A percentile compares a stretch with the other conserved stretches of the same genome.
Evolutionary conservation across 1,284 basidiomycete species (phyloP).

Genomic region (Cutaneotrichosporon spelunceum): DNA sequence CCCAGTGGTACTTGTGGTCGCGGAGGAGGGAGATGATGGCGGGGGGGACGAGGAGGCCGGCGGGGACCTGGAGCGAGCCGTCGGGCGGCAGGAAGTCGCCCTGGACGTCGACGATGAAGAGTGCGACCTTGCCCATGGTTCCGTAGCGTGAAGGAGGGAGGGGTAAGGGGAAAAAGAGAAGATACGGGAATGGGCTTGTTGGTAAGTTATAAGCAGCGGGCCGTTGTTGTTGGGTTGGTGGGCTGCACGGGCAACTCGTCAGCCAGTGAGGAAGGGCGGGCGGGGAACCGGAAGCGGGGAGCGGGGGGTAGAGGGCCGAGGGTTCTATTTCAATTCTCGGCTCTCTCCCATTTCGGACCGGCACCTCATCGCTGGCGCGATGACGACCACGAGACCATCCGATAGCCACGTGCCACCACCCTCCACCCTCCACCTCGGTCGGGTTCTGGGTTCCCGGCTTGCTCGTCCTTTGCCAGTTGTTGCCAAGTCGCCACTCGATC

Average conservation of each 20-base stretch:
- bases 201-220: neutral
- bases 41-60: constrained; percentile 55
- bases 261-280: neutral
- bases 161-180: neutral
- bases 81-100: constrained; percentile 64
- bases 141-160: neutral
- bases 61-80: constrained; percentile 58
- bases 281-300: neutral
- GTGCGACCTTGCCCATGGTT: constrained; percentile 42
- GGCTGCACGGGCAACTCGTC: neutral
- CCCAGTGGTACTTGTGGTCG: constrained; percentile 54
- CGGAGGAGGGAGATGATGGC: constrained; percentile 55
- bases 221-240: neutral
- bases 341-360: neutral
- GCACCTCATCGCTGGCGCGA: neutral
- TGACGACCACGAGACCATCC: neutral
- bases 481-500: too few species aligned
- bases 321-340: neutral
- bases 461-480: too few species aligned
- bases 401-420: neutral
- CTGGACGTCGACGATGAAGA: constrained; percentile 62
- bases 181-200: too few species aligned
- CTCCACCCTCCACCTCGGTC: too few species aligned
- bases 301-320: too few species aligned
- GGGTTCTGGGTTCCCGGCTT: too few species aligned